phyloP scores from a whole-genome alignment of 192 early-diverging fungal genomes.

The Umbelopsis vinacea region DNA sequence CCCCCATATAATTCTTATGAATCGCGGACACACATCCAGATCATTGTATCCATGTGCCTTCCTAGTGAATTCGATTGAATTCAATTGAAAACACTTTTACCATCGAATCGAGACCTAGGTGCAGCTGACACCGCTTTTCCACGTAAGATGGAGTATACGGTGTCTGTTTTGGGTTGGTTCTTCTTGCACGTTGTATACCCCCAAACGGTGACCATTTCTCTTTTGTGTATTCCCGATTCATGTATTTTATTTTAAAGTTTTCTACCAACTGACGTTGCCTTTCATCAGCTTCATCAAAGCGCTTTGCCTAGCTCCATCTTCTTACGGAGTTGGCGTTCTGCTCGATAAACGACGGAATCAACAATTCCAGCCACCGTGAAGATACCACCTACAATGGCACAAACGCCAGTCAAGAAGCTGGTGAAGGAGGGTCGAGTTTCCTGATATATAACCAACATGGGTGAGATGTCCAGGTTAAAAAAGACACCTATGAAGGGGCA shows the following conservation, averaged over 20 bases:
- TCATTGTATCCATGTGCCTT: too few relatives aligned
- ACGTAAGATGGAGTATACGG: too few relatives aligned
- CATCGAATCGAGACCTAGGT: too few relatives aligned
- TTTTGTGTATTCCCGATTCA: too few relatives aligned
- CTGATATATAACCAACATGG: conserved; percentile 89
- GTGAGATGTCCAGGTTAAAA: conserved; percentile 95
- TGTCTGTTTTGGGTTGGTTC: too few relatives aligned
- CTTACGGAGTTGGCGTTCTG: conserved; percentile 73
- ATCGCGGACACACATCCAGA: too few relatives aligned
- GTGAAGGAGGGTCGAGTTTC: conserved; percentile 83
- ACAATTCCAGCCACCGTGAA: conserved; percentile 94
- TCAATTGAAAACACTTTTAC: too few relatives aligned
- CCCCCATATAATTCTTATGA: too few relatives aligned
- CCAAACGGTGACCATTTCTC: too few relatives aligned
- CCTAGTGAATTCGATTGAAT: too few relatives aligned
- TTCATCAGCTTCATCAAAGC: conserved; percentile 31
- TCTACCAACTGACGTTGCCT: not conserved
- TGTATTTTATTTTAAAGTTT: not conserved
- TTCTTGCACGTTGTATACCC: too few relatives aligned
- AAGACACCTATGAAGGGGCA: conserved; percentile 69
- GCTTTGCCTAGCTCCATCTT: conserved; percentile 87
- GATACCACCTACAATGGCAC: conserved; percentile 93
- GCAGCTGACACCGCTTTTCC: too few relatives aligned
- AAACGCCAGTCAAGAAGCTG: conserved; percentile 88
- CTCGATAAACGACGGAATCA: conserved; percentile 86